A percentile compares a stretch with the other conserved stretches of the same genome.
Conservation (phyloP, 1,139 yeast species). For the Saccharomyces hybrid region DNA sequence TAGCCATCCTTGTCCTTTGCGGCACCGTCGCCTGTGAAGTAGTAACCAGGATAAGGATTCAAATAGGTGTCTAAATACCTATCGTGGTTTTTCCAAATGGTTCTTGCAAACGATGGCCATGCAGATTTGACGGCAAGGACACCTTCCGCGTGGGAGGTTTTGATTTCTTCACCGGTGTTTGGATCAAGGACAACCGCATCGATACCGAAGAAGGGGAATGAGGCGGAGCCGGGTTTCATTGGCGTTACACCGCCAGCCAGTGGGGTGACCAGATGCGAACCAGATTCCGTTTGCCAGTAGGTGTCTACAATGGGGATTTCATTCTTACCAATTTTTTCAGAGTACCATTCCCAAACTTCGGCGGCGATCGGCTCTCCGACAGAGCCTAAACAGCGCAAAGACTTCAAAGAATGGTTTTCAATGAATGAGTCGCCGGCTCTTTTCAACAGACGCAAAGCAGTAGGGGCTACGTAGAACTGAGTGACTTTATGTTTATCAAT, state of each 20-base stretch:
- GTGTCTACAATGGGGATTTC: slow-evolving; percentile 72
- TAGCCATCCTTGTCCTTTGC: slow-evolving; percentile 72
- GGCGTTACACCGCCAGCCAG: slow-evolving; percentile 57
- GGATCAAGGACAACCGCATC: slow-evolving; percentile 66
- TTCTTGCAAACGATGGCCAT: slow-evolving; percentile 78
- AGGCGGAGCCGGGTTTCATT: slow-evolving; percentile 73
- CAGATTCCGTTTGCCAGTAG: slow-evolving; percentile 81
- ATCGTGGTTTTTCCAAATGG: slow-evolving; percentile 62
- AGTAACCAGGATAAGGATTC: slow-evolving; percentile 60
- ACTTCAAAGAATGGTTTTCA: slow-evolving; percentile 55
- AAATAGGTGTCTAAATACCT: slow-evolving; percentile 65
- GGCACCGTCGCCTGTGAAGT: slow-evolving; percentile 78
- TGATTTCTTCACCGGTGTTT: slow-evolving; percentile 57
- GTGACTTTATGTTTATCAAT: slow-evolving; percentile 70
- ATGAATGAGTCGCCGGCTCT: slow-evolving; percentile 70
- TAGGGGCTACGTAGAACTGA: slow-evolving; percentile 85
- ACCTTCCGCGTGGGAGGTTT: slow-evolving; percentile 61
- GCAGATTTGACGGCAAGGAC: slow-evolving; percentile 61
- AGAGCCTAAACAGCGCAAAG: slow-evolving; percentile 69
- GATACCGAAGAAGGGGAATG: slow-evolving; percentile 71
- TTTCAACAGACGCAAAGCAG: slow-evolving; percentile 75
- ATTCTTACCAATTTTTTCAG: slow-evolving; percentile 66
- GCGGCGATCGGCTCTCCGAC: slow-evolving; percentile 93
- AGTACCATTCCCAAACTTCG: slow-evolving; percentile 91
- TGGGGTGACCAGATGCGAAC: slow-evolving; percentile 65